These are phyloP conservation scores for Pulveroboletus sp. DNA, from an alignment of 768 basidiomycete genomes.

Conservation along the genomic window DNA sequence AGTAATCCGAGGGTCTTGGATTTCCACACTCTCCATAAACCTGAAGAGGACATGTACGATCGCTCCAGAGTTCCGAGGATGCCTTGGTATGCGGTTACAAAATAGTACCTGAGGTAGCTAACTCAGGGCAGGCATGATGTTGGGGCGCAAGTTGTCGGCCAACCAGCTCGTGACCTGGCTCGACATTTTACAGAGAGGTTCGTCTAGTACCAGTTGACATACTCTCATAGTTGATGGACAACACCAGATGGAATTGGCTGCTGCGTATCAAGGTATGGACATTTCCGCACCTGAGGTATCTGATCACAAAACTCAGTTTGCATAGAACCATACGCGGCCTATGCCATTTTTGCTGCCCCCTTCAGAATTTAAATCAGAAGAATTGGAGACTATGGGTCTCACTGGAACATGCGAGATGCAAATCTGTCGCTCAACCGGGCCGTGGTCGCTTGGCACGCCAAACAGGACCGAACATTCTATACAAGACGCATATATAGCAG, in stretches of 20 bases:
- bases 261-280: constrained; percentile 79
- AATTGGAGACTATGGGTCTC: constrained; percentile 73
- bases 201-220: constrained; percentile 4
- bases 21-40: constrained; percentile 82
- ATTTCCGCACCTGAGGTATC: background rate
- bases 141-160: constrained; percentile 91
- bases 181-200: constrained; percentile 93
- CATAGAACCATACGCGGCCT: constrained; percentile 79
- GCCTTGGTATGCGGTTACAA: constrained; percentile 70
- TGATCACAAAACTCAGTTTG: background rate
- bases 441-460: constrained; percentile 93
- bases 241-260: constrained; percentile 83
- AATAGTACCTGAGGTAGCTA: background rate
- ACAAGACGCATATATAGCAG: constrained; percentile 90
- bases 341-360: constrained; percentile 96
- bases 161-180: constrained; percentile 90
- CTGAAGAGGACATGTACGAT: constrained; percentile 94
- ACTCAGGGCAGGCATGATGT: constrained; percentile 80
- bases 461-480: constrained; percentile 86
- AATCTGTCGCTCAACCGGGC: constrained; percentile 90
- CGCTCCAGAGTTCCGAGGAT: constrained; percentile 84
- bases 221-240: constrained; percentile 3
- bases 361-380: constrained; percentile 81
- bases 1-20: constrained; percentile 85
- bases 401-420: constrained; percentile 97